phyloP scores from a whole-genome alignment of 2,329 filamentous ascomycete genomes.

The Colletotrichum neosansevieriae region DNA sequence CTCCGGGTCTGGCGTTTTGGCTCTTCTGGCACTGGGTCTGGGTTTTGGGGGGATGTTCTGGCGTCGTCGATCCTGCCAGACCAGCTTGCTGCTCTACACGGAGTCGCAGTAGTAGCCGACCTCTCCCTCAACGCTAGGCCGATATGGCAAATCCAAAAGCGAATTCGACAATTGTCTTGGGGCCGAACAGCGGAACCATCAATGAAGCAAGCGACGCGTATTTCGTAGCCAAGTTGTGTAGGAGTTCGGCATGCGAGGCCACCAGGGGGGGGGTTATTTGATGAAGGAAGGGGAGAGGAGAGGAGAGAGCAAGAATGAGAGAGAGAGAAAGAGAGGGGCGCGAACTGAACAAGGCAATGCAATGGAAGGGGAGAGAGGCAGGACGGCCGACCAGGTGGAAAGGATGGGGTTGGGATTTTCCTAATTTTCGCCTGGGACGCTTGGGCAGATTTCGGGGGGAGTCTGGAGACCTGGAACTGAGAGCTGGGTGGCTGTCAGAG shows the following conservation, averaged over 20 bases:
- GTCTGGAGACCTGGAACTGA: conserved; percentile 35
- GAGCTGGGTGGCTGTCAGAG: conserved; percentile 18
- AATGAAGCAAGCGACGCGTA: conserved; percentile 34
- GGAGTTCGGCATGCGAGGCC: conserved; percentile 35
- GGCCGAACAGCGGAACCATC: conserved; percentile 37
- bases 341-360: conserved; percentile 28
- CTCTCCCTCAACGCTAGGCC: conserved; percentile 38
- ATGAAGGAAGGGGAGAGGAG: conserved; percentile 30
- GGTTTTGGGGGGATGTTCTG: conserved; percentile 18
- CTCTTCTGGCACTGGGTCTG: conserved; percentile 1
- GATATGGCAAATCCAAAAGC: conserved; percentile 32
- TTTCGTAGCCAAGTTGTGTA: conserved; percentile 32
- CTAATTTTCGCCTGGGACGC: conserved; percentile 43
- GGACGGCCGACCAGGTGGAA: conserved; percentile 35
- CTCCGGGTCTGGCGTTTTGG: conserved; percentile 13
- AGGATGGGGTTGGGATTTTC: conserved; percentile 46
- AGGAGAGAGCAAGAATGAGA: conserved; percentile 17
- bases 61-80: conserved; percentile 36
- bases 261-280: conserved; percentile 27
- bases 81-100: conserved; percentile 7
- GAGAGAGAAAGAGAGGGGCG: conserved; percentile 29
- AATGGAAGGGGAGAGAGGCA: conserved; percentile 32
- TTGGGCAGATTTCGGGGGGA: conserved; percentile 40
- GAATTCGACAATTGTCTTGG: conserved; percentile 40
- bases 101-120: conserved; percentile 11